A percentile compares a stretch with the other conserved stretches of the same genome.
These are phyloP conservation scores for Solanum sejunctum DNA, from an alignment of 257 asterid genomes.

Conservation along the genomic window DNA sequence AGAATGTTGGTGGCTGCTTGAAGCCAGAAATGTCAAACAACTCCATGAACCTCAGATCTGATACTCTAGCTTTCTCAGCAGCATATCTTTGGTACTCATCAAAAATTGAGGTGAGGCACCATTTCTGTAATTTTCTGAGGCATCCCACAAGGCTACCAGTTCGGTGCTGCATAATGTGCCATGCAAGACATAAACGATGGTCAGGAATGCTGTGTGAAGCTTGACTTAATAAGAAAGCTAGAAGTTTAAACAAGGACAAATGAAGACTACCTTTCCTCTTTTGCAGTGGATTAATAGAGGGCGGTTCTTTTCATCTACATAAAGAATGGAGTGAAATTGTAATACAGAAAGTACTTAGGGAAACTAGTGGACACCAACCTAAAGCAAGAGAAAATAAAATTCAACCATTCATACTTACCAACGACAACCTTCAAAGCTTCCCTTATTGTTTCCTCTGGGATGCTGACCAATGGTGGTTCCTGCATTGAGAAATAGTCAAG, in stretches of 20 bases:
- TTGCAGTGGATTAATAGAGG: conserved; percentile 87
- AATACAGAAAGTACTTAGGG: not conserved
- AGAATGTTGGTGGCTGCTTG: conserved; percentile 10
- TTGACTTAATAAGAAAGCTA: not conserved
- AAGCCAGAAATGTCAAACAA: conserved; percentile 46
- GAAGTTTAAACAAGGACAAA: not conserved
- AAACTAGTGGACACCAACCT: not conserved
- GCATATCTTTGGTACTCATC: conserved; percentile 79
- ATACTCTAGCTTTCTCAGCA: conserved; percentile 69
- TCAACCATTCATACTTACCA: conserved; percentile 22
- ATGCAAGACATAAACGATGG: not conserved
- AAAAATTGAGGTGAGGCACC: conserved; percentile 77
- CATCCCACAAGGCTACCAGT: conserved; percentile 92
- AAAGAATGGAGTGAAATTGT: not conserved
- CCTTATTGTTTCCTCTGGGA: conserved; percentile 49
- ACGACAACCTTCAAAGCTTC: conserved; percentile 47
- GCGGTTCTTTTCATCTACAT: conserved; percentile 57
- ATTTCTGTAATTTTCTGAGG: conserved; percentile 57
- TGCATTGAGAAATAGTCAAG: conserved; percentile 19
- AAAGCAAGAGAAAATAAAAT: not conserved
- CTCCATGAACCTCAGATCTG: conserved; percentile 69
- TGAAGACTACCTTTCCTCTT: conserved; percentile 67
- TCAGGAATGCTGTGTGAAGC: not conserved
- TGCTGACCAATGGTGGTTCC: conserved; percentile 60
- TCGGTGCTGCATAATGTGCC: conserved; percentile 43